Percentiles rank a stretch among this genome's conserved stretches.
Evolutionary conservation across 2,329 filamentous ascomycete genomes (phyloP).

Genomic region (Trichoderma hamatum): DNA sequence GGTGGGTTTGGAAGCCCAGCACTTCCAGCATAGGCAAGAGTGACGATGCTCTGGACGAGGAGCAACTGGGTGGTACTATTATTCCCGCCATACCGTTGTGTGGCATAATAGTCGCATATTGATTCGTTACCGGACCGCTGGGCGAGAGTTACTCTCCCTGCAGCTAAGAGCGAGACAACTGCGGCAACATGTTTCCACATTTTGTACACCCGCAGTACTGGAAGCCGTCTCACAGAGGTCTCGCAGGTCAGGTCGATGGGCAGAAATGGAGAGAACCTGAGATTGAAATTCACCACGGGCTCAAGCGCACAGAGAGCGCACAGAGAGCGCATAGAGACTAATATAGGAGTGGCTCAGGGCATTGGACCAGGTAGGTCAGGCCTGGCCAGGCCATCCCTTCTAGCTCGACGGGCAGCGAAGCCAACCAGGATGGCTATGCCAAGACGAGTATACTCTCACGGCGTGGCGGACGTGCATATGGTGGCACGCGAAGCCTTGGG

Average conservation of each 20-base stretch:
- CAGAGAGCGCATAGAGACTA: not conserved
- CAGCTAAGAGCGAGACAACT: constrained; percentile 5
- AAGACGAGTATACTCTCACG: not conserved
- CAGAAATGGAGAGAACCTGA: not conserved
- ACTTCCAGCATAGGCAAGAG: constrained; percentile 37
- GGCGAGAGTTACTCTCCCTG: not conserved
- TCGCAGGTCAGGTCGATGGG: not conserved
- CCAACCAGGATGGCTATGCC: not conserved
- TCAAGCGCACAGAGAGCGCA: not conserved
- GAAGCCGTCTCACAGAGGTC: not conserved
- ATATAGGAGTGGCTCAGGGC: not conserved
- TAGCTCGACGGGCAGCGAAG: not conserved
- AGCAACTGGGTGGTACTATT: constrained; percentile 34
- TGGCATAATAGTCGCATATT: constrained; percentile 40
- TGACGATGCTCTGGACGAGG: constrained; percentile 37
- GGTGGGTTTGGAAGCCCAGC: constrained; percentile 28
- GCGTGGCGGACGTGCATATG: constrained; percentile 22
- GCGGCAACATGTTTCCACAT: constrained; percentile 19
- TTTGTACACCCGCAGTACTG: not conserved
- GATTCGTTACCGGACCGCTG: constrained; percentile 26
- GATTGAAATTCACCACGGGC: no score
- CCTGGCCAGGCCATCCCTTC: not conserved
- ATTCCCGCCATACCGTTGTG: constrained; percentile 32
- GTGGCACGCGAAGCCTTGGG: constrained; percentile 16
- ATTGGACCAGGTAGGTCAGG: not conserved